Evolutionary conservation across 129 eudicot genomes (phyloP), one percentile per base, ranked within the genome.

Genomic region (Artemisia argyi): DNA sequence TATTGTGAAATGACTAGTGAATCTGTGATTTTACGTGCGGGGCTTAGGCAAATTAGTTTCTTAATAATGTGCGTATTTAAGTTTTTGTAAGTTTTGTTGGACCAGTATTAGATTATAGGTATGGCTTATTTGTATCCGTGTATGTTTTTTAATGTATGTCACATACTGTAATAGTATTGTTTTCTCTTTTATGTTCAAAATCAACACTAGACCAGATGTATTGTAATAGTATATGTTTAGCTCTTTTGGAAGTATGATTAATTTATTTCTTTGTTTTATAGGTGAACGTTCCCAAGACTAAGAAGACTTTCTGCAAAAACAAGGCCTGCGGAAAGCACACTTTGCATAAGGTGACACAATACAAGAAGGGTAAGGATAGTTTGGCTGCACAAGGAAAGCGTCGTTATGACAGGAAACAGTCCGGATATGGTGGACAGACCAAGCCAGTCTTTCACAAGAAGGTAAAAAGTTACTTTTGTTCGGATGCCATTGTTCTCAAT

Each of bases 331-430:
- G 54, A 52, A 76, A 76, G 81, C 81, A 75, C 26, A 71, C 78
- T 11, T 66, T 81, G 81, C 81, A 76, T 12, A 76, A 75, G 75
- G 81, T 81, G 46, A 76, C 85, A 7, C 85, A 76, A 11, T 81
- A 81, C 32, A 81, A 81, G 69, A 80, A 80, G 69, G 84, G 84
- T 1, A 80, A 80, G 19, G 84, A 80, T 32, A 80, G 84, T 11
- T 69, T 80, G 77, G 84, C 84, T 63, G 84, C 80, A 46, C 84
- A 80, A 46, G 84, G 84, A 68, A 80, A 80, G 47, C 84, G 84
- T 12, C 80, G 84, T 69, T 80, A 80, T 63, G 84, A 80, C 73
- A 71, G 84, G 77, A 80, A 80, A 42, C 84, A 80, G 61, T 80
- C 84, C 2, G 84, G 84, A 63, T 80, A 80, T 69, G 84, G 84